Base-by-base conservation (phyloP, 345 rosid species). In the Eucalyptus regnans region DNA sequence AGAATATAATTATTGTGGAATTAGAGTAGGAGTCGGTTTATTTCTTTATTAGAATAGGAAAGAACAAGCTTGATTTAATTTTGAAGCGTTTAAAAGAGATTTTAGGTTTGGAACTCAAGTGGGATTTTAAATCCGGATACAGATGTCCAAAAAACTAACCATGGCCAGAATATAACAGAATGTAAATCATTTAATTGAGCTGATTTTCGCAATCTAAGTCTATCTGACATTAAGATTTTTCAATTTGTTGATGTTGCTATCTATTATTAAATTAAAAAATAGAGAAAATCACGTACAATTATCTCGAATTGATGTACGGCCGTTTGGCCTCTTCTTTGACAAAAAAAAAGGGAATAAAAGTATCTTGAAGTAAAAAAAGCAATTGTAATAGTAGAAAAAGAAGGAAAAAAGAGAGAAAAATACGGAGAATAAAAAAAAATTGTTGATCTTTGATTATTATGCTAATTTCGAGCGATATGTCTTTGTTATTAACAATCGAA, bases 391-490 rank as follows among this genome's bases (percentile, higher is more conserved):
- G 68, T 27, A 64, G 76, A n/a, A 4, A 14, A 15, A 14, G 20
- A 31, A 52, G 44, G 41, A 33, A 68, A 33, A 68, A 11, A 18
- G 6, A 37, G 18, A 15, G 18, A 71, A 5, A 68, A 18, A 18
- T 18, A 71, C 9, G 46, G 44, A 71, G 41, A 9, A 71, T 37
- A 18, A 37, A 71, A 71, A 71, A 37, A 9, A 9, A 68, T 37
- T 66, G 23, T 66, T 66, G 43, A 31, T 66, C 79, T 31, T 66
- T 66, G 41, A n/a, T 4, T 29, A 64, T 15, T n/a, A 12, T 64
- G 76, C 76, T n/a, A n/a, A 11, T 0, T 68, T 68, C 25, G 1
- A 9, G 22, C 23, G 1, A 5, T 16, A 16, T 9, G 23, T 17
- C 25, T 71, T 71, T 33, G 14, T 71, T 18, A 18, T 23, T 4